Evolutionary conservation across 2,329 filamentous ascomycete genomes (phyloP).

Genomic region (Rhynchosporium agropyri): DNA sequence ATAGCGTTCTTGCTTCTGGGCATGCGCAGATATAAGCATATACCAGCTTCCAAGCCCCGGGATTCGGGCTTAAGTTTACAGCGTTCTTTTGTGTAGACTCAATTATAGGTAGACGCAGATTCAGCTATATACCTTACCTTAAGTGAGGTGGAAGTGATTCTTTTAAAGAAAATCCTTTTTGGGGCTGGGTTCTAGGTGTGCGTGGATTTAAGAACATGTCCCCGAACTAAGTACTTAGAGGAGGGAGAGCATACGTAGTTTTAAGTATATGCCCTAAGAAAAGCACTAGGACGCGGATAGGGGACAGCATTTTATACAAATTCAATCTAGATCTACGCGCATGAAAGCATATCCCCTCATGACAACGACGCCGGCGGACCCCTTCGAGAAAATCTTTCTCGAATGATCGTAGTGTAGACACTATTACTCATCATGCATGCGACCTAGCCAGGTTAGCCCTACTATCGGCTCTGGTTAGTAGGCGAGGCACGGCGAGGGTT

Average conservation of each 20-base stretch:
- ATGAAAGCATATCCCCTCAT: background rate
- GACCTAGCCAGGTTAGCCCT: background rate
- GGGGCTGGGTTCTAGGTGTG: background rate
- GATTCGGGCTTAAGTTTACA: background rate
- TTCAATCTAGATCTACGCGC: background rate
- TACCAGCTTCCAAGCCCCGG: background rate
- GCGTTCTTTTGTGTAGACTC: background rate
- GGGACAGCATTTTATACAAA: background rate
- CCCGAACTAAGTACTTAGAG: background rate
- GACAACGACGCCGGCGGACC: background rate
- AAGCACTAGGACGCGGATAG: background rate
- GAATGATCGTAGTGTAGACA: background rate
- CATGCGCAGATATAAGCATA: background rate
- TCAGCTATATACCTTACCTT: background rate
- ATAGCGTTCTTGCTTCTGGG: no score
- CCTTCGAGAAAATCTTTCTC: background rate
- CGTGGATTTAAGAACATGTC: constrained; percentile 1
- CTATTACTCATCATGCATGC: background rate
- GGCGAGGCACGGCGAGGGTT: background rate
- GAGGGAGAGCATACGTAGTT: background rate
- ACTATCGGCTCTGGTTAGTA: background rate
- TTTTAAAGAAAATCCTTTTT: background rate
- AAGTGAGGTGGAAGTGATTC: background rate
- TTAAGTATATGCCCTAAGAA: background rate
- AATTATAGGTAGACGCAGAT: constrained; percentile 1